A percentile compares a stretch with the other conserved stretches of the same genome.
Conservation (phyloP, 2,329 filamentous ascomycete genomes). For the Penicillium sp. region DNA sequence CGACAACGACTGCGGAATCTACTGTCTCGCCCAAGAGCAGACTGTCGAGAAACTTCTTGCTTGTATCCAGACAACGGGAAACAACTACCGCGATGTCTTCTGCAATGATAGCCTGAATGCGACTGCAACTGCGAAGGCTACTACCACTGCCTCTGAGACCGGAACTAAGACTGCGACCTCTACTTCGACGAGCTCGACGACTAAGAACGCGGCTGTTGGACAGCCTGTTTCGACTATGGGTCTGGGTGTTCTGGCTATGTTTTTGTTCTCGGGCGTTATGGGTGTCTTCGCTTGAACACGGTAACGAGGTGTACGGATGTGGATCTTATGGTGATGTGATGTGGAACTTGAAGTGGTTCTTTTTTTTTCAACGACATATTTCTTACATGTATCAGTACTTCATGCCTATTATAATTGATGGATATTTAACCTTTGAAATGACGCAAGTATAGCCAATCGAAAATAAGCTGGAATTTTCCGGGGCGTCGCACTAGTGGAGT, state of each 20-base stretch:
- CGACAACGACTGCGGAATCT: slow-evolving; percentile 52
- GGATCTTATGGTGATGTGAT: background rate
- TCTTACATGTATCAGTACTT: background rate
- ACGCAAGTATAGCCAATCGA: background rate
- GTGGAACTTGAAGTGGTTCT: background rate
- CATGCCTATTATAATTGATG: background rate
- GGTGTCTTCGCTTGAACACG: slow-evolving; percentile 22
- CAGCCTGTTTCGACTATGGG: slow-evolving; percentile 30
- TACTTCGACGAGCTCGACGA: slow-evolving; percentile 13
- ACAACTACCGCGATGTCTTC: slow-evolving; percentile 43
- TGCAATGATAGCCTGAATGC: slow-evolving; percentile 42
- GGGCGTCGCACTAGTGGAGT: slow-evolving; percentile 2
- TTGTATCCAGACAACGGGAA: slow-evolving; percentile 46
- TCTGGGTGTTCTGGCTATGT: slow-evolving; percentile 31
- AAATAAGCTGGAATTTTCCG: background rate
- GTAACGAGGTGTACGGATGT: too few species aligned
- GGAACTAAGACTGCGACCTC: slow-evolving; percentile 10
- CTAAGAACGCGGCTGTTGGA: slow-evolving; percentile 18
- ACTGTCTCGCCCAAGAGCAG: slow-evolving; percentile 51
- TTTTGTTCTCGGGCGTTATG: slow-evolving; percentile 32
- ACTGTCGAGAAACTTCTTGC: slow-evolving; percentile 34
- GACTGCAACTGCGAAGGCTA: slow-evolving; percentile 39
- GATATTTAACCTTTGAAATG: background rate
- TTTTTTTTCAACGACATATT: background rate
- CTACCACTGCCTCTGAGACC: slow-evolving; percentile 14